These are phyloP conservation scores for Rosa multiflora DNA, from an alignment of 306 rosid genomes.

Conservation along the genomic window DNA sequence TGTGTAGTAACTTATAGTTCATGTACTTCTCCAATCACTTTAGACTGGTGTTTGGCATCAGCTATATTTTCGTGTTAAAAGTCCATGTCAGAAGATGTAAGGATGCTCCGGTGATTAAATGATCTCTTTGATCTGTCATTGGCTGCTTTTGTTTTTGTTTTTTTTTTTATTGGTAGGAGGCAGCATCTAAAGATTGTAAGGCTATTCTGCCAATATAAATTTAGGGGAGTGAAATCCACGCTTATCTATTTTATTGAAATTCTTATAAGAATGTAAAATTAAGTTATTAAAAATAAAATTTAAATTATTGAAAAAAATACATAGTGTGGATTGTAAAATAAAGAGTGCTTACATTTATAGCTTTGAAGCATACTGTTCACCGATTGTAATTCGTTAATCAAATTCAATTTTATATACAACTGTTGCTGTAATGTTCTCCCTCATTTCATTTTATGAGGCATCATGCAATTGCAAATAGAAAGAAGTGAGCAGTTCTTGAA, in stretches of 20 bases:
- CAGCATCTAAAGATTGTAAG: background rate
- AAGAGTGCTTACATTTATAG: background rate
- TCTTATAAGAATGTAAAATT: too few relatives aligned
- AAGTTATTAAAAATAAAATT: too few relatives aligned
- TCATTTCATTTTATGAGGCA: background rate
- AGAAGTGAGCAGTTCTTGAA: background rate
- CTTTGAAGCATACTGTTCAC: background rate
- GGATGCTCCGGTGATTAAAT: background rate
- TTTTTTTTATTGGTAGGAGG: background rate
- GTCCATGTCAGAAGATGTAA: background rate
- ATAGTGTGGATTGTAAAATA: background rate
- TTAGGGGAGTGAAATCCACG: background rate
- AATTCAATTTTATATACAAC: background rate
- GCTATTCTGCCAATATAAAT: background rate
- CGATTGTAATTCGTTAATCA: background rate
- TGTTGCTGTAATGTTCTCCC: background rate
- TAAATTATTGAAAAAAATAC: too few relatives aligned
- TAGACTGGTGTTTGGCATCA: slow-evolving; percentile 8
- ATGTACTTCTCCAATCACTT: slow-evolving; percentile 11
- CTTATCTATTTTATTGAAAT: too few relatives aligned
- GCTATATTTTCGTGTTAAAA: slow-evolving; percentile 7
- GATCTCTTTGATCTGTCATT: background rate
- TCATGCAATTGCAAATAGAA: background rate
- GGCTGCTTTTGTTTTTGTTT: background rate
- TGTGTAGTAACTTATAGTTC: slow-evolving; percentile 4